Percentiles rank a stretch among this genome's conserved stretches.
These are phyloP conservation scores for Pyricularia sp. DNA, from an alignment of 2,329 filamentous ascomycete species.

Conservation along the genomic window DNA sequence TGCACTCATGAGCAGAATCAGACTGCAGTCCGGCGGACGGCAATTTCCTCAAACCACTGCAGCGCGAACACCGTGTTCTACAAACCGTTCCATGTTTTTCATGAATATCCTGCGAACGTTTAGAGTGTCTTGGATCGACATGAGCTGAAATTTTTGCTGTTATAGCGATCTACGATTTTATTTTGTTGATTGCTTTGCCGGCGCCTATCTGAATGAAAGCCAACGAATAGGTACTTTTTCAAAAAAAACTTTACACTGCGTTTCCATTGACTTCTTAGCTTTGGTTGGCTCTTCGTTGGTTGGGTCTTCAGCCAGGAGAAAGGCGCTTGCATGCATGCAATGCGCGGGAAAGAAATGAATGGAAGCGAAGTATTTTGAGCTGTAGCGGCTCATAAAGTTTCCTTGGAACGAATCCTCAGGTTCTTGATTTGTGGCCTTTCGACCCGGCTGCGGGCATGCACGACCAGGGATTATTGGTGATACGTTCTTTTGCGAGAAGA, in stretches of 20 bases:
- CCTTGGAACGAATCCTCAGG: not conserved
- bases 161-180: not conserved
- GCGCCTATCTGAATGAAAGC: not conserved
- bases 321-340: not conserved
- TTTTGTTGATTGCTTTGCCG: not conserved
- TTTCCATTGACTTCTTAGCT: no score
- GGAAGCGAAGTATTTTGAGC: not conserved
- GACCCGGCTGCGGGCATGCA: not conserved
- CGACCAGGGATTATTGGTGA: not conserved
- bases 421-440: not conserved
- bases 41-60: not conserved
- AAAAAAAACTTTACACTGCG: no score
- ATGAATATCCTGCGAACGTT: not conserved
- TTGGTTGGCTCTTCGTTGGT: no score
- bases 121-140: not conserved
- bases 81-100: not conserved
- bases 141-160: not conserved
- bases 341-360: not conserved
- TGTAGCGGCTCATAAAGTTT: not conserved
- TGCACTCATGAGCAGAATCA: not conserved
- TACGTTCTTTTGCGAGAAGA: not conserved
- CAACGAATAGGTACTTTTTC: not conserved
- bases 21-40: not conserved
- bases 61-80: not conserved
- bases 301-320: not conserved